A percentile compares a stretch with the other conserved stretches of the same genome.
Conservation (phyloP, 805 yeast species). For the Komagataella ulmi region DNA sequence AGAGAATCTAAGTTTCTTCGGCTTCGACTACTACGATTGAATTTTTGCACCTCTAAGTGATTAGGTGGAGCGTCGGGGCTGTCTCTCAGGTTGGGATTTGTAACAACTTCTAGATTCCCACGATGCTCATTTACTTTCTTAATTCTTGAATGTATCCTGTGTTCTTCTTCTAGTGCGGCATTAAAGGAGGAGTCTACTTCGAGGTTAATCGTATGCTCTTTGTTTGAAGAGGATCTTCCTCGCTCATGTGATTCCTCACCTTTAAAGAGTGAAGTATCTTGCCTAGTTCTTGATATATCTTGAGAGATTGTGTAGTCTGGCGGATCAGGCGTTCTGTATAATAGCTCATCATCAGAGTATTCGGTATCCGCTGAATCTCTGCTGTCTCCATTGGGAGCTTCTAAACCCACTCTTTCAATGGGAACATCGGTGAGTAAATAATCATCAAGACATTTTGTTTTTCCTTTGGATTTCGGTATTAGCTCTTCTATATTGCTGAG, state of each 20-base stretch:
- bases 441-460: conserved; percentile 32
- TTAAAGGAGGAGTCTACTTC: background rate
- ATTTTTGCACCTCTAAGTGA: background rate
- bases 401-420: conserved; percentile 24
- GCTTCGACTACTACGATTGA: background rate
- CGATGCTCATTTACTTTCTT: background rate
- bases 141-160: background rate
- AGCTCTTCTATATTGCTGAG: conserved; percentile 11
- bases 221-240: background rate
- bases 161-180: background rate
- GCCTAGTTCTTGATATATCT: background rate
- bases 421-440: conserved; percentile 36
- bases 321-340: background rate
- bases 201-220: background rate
- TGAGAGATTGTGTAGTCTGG: background rate
- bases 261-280: too few relatives aligned
- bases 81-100: background rate
- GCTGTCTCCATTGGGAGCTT: conserved; percentile 15
- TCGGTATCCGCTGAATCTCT: background rate
- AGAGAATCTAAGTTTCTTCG: background rate
- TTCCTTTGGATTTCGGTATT: conserved; percentile 27
- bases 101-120: background rate
- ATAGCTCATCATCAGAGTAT: background rate
- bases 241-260: background rate
- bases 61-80: background rate